phyloP scores from a whole-genome alignment of 345 rosid genomes.

The Salix koriyanagi region DNA sequence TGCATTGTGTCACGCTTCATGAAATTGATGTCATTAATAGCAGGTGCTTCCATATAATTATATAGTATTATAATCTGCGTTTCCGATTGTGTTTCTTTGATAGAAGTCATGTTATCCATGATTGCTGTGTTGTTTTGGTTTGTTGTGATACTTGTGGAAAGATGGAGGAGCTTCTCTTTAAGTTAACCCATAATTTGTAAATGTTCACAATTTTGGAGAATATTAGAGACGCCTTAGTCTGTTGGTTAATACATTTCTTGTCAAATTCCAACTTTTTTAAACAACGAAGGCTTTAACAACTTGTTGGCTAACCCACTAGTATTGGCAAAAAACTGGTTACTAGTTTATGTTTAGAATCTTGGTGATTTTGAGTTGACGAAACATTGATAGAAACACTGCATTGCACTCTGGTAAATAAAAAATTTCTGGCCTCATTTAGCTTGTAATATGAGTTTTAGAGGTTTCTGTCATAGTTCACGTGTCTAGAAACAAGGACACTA shows the following conservation, averaged over 20 bases:
- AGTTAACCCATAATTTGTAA: background rate
- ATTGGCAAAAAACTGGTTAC: background rate
- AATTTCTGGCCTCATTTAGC: background rate
- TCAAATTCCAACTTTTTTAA: background rate
- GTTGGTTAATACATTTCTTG: background rate
- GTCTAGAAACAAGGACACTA: background rate
- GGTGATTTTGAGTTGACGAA: background rate
- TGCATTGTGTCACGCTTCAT: slow-evolving; percentile 89
- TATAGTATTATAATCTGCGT: background rate
- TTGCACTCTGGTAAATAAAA: background rate
- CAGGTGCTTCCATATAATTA: slow-evolving; percentile 41
- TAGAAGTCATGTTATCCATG: background rate
- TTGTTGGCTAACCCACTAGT: background rate
- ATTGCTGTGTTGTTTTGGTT: background rate
- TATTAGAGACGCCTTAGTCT: background rate
- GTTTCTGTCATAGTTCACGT: background rate
- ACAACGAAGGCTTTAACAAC: background rate
- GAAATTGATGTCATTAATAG: slow-evolving; percentile 98
- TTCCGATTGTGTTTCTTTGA: background rate
- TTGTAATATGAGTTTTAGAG: background rate
- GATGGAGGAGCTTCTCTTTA: background rate
- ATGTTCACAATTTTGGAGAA: background rate
- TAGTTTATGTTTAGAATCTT: background rate
- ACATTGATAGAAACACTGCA: background rate
- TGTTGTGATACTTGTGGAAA: background rate